Base-by-base conservation (phyloP, 768 basidiomycete species). In the Boletus rubroflammeus region DNA sequence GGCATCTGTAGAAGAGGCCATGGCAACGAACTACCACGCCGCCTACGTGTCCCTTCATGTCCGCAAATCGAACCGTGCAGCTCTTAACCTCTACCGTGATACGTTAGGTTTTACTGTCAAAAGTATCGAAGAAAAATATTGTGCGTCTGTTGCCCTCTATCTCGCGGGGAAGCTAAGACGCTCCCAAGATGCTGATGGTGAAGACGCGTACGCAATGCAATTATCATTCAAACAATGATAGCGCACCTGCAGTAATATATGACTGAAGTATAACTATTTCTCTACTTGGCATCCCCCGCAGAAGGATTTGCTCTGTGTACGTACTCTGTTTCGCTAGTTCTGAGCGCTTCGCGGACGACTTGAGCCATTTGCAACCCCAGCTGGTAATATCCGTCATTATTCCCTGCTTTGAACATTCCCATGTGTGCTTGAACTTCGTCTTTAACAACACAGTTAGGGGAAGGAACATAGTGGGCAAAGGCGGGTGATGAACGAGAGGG, bases 201-300 rank as follows among this genome's bases (percentile, higher is more conserved):
- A 97, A 72, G 93, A 95, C 57, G 94, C 94, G 21, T 94, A 93
- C 65, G 86, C 90, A 3, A 97, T 97, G 93, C 80, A 85, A 23
- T 78, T 93, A 40, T 75, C 78, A 7, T 74, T 93, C 55, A 76
- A 80, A 13, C 39, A 51, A 51, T 63, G 58, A 65, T 47, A 35
- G 46, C 15, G 25, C 50, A 38, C n/a, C 26, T 41, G 29, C 28
- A 34, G 35, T 44, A 35, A 50, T 21, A 39, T 51, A 54, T 38
- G 36, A 21, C 36, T 44, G 49, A 53, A 54, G 54, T 45, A 47
- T 31, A 44, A 36, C 26, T 34, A 29, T 38, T 15, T 34, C 28
- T 26, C 34, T 51, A 54, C 40, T 52, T 50, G 48, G 28, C 35
- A 40, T 53, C 28, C 29, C 19, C 50, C 10, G n/a, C 49, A 23